Evolutionary conservation across 306 rosid species (phyloP).

Genomic region (Nissolia schottii): DNA sequence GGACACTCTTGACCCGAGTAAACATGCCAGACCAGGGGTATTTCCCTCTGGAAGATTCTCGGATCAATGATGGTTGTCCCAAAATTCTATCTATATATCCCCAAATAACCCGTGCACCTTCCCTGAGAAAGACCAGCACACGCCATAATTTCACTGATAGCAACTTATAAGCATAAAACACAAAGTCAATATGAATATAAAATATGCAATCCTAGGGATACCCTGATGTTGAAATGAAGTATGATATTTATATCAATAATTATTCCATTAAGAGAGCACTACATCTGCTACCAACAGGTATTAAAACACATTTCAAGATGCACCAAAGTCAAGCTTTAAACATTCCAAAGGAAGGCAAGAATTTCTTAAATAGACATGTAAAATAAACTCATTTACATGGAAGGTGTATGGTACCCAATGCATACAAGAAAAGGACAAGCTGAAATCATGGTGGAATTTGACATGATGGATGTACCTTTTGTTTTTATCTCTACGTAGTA

Average conservation of each 20-base stretch:
- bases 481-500: no score
- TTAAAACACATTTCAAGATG: background rate
- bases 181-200: background rate
- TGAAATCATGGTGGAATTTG: no score
- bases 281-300: background rate
- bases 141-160: slow-evolving; percentile 4
- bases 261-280: background rate
- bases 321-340: background rate
- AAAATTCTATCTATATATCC: slow-evolving; percentile 95
- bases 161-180: background rate
- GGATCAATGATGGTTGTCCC: slow-evolving; percentile 93
- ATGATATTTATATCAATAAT: background rate
- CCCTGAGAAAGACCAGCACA: slow-evolving; percentile 47
- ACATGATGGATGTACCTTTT: no score
- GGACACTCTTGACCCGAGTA: slow-evolving; percentile 51
- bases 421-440: no score
- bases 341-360: background rate
- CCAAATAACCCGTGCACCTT: slow-evolving; percentile 98
- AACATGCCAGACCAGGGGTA: slow-evolving; percentile 91
- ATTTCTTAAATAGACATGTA: no score
- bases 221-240: no score
- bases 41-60: slow-evolving; percentile 94
- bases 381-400: no score
- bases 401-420: no score
- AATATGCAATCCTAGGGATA: slow-evolving; percentile 2